Percentiles rank a stretch among this genome's conserved stretches.
These are phyloP conservation scores for Amanita polypyramis DNA, from an alignment of 768 basidiomycete genomes.

Conservation along the genomic window DNA sequence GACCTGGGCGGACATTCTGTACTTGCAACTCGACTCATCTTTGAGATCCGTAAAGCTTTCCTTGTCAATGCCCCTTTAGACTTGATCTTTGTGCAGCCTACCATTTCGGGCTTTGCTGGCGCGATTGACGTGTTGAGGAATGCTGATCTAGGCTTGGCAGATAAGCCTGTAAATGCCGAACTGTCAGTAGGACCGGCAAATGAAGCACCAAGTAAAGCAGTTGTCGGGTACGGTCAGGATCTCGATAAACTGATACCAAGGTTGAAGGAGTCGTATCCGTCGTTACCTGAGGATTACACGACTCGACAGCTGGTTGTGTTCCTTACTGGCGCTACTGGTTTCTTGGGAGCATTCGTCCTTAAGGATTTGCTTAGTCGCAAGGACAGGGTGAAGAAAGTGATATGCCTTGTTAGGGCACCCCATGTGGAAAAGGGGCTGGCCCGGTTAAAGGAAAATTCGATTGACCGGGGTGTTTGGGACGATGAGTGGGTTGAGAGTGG, in stretches of 20 bases:
- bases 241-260: constrained; percentile 48
- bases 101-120: constrained; percentile 63
- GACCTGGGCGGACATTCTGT: constrained; percentile 98
- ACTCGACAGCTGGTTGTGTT: constrained; percentile 64
- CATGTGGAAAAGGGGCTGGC: constrained; percentile 48
- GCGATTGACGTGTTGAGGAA: constrained; percentile 69
- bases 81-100: constrained; percentile 85
- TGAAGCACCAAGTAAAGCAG: constrained; percentile 13
- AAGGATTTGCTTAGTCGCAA: constrained; percentile 59
- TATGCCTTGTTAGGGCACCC: constrained; percentile 83
- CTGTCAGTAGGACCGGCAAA: constrained; percentile 1
- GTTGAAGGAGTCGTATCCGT: constrained; percentile 51
- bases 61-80: constrained; percentile 87
- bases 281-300: constrained; percentile 47
- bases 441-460: constrained; percentile 61
- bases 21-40: constrained; percentile 92
- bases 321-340: constrained; percentile 95
- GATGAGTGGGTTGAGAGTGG: constrained; percentile 66
- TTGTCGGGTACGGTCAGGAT: constrained; percentile 65
- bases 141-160: constrained; percentile 69
- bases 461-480: constrained; percentile 82
- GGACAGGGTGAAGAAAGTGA: constrained; percentile 68
- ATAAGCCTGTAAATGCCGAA: constrained; percentile 17
- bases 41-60: constrained; percentile 90
- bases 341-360: constrained; percentile 89